Percentiles rank a stretch among this genome's conserved stretches.
phyloP scores from a whole-genome alignment of 2,329 filamentous ascomycete species.

The Aspergillus carbonarius region DNA sequence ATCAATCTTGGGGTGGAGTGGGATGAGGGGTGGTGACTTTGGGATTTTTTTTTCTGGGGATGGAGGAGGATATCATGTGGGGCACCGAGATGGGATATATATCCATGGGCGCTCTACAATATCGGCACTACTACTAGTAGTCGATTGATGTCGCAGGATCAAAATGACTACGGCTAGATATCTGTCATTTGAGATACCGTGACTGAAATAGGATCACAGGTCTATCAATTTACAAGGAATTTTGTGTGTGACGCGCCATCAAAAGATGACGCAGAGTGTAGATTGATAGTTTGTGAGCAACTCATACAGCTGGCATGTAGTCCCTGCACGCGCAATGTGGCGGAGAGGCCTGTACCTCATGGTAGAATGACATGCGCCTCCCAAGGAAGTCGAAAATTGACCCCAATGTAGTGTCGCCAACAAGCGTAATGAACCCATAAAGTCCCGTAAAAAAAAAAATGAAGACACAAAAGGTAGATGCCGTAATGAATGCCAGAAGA shows the following conservation, averaged over 20 bases:
- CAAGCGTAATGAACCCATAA: conserved; percentile 8
- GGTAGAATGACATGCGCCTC: conserved; percentile 10
- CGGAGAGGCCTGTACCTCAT: conserved; percentile 5
- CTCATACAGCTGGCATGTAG: conserved; percentile 3
- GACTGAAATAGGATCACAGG: too few species aligned
- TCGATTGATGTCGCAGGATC: too few species aligned
- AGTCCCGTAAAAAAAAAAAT: conserved; percentile 14
- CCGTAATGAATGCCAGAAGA: conserved; percentile 11
- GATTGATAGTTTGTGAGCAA: conserved; percentile 15
- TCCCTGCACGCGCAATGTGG: not conserved
- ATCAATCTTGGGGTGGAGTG: too few species aligned
- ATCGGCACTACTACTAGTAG: too few species aligned
- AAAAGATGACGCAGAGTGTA: conserved; percentile 13
- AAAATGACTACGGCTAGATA: too few species aligned
- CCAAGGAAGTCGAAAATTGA: conserved; percentile 4
- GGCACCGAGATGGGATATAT: not conserved
- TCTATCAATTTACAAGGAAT: not conserved
- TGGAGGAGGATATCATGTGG: not conserved
- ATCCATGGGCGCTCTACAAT: not conserved
- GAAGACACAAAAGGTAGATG: conserved; percentile 5
- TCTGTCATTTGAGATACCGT: too few species aligned
- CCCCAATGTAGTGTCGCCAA: conserved; percentile 6
- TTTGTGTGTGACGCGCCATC: not conserved
- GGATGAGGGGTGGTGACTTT: not conserved
- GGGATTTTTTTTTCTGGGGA: conserved; percentile 3